phyloP scores from a whole-genome alignment of 1,284 basidiomycete species.

The Sanghuangporus sanghuang region DNA sequence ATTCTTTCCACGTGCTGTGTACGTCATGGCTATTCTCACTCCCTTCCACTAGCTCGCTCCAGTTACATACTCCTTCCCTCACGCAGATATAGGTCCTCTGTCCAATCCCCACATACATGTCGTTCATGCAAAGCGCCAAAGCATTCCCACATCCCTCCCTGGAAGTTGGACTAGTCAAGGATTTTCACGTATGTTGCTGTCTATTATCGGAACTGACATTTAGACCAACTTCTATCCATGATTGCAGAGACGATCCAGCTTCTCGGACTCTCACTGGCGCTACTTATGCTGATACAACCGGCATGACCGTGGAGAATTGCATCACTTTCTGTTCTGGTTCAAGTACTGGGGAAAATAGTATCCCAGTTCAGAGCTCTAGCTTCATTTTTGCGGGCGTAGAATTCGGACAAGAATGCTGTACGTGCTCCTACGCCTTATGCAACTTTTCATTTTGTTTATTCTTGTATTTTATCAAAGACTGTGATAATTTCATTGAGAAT shows the following conservation, averaged over 20 bases:
- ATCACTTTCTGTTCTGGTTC: constrained; percentile 21
- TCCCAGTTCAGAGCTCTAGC: constrained; percentile 11
- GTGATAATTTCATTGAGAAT: constrained; percentile 20
- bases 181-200: constrained; percentile 17
- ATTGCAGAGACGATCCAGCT: constrained; percentile 18
- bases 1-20: not conserved
- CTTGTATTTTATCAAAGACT: constrained; percentile 15
- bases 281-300: constrained; percentile 15
- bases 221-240: not conserved
- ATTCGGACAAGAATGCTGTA: constrained; percentile 23
- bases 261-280: constrained; percentile 18
- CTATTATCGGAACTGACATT: not conserved
- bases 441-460: not conserved
- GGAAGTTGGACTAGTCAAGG: constrained; percentile 21
- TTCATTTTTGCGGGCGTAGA: constrained; percentile 23
- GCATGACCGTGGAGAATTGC: constrained; percentile 22
- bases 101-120: constrained; percentile 3
- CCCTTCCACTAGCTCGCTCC: not conserved
- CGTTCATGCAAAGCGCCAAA: constrained; percentile 11
- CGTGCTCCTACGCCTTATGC: not conserved
- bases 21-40: not conserved
- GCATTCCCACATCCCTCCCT: constrained; percentile 14
- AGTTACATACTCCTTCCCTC: not conserved
- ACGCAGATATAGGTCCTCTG: not conserved
- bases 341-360: constrained; percentile 5